A percentile compares a stretch with the other conserved stretches of the same genome.
phyloP scores from a whole-genome alignment of 805 yeast genomes.

The Saccharomyces jurei region DNA sequence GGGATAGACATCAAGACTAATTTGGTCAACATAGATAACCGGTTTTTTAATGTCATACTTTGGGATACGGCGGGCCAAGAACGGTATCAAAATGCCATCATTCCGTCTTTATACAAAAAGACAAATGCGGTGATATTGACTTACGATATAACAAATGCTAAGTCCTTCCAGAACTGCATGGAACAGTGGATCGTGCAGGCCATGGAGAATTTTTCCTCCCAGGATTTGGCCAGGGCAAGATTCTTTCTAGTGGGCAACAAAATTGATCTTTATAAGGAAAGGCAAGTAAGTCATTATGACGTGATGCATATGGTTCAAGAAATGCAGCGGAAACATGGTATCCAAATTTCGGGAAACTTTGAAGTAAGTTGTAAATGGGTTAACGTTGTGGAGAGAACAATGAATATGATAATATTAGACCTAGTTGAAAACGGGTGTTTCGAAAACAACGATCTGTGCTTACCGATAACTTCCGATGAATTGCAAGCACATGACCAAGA shows the following conservation, averaged over 20 bases:
- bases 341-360: constrained; percentile 36
- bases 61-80: constrained; percentile 51
- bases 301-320: constrained; percentile 29
- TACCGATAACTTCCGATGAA: not conserved
- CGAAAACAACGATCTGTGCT: constrained; percentile 20
- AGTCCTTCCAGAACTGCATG: constrained; percentile 32
- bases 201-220: constrained; percentile 25
- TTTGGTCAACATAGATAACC: constrained; percentile 36
- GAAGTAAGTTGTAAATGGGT: constrained; percentile 42
- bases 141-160: constrained; percentile 36
- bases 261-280: constrained; percentile 30
- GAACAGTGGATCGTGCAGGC: constrained; percentile 39
- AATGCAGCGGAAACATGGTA: constrained; percentile 25
- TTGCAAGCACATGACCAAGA: not conserved
- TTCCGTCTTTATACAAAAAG: constrained; percentile 39
- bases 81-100: constrained; percentile 37
- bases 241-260: constrained; percentile 42
- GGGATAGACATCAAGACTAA: constrained; percentile 42
- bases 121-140: constrained; percentile 39
- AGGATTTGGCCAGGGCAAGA: constrained; percentile 27
- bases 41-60: constrained; percentile 36
- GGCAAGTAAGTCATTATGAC: constrained; percentile 35
- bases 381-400: constrained; percentile 32
- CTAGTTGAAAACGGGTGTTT: constrained; percentile 35
- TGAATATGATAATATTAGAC: constrained; percentile 34